Base-by-base conservation (phyloP, 2,329 filamentous ascomycete genomes). In the Neonectria ditissima region DNA sequence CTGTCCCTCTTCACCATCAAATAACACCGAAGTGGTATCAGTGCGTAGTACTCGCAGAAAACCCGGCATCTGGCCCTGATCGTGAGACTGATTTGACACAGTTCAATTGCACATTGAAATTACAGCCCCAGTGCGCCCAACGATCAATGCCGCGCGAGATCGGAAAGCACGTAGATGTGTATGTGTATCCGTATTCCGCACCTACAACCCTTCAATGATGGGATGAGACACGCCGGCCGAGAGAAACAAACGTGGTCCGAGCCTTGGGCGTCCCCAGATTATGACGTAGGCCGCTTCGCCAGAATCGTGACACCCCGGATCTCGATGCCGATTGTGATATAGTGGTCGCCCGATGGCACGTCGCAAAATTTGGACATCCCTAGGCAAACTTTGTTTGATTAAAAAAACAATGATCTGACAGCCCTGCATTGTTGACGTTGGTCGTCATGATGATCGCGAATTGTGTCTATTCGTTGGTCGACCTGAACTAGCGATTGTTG, bases 261-360 rank as follows among this genome's bases (percentile, higher is more conserved):
- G 47, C 26, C 18, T 37, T 28, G 18, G 32, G 28, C 50, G 11
- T 20, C 32, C 69, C 69, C 67, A 44, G 69, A 67, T 52, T 65
- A 71, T 71, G 69, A 71, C 69, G 69, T 71, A 70, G 67, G n/a
- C 4, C n/a, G n/a, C 37, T 34, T 45, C 55, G 32, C 34, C 37
- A 48, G 26, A 5, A 37, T 51, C 41, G 32, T 50, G 32, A 10
- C 37, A 65, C 60, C 62, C 57, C 54, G 45, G 67, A 71, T 71
- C 69, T 71, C 63, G 67, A 71, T 71, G 65, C 45, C 44, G 30
- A 51, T 37, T 47, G 45, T 32, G 54, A 47, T 53, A 32, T 34
- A 14, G 52, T 58, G 58, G 56, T 16, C 51, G 57, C 30, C 54
- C 47, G 47, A 59, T 34, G 44, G 45, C 30, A 47, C 18, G 50